These are phyloP conservation scores for Flaveria trinervia DNA, from an alignment of 129 eudicot species.

Conservation along the genomic window DNA sequence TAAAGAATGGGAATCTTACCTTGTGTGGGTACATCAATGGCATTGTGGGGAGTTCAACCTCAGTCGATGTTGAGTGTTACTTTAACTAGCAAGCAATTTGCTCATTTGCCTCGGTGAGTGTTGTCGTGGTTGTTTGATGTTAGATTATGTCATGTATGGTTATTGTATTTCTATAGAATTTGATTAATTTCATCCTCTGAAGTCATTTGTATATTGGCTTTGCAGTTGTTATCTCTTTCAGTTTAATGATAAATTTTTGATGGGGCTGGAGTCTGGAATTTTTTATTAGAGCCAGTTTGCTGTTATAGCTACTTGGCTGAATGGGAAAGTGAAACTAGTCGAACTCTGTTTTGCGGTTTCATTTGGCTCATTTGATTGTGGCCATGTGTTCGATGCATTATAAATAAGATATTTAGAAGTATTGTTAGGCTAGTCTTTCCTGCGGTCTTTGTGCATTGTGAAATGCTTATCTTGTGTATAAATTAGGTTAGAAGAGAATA, in stretches of 20 bases:
- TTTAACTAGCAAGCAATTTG: conserved; percentile 42
- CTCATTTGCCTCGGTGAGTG: conserved; percentile 46
- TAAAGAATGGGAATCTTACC: conserved; percentile 68
- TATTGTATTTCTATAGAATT: neutral
- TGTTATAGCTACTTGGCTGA: conserved; percentile 10
- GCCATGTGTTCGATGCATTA: neutral
- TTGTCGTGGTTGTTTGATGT: neutral
- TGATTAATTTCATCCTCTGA: neutral
- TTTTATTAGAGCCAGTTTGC: conserved; percentile 1
- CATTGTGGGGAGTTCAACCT: conserved; percentile 66
- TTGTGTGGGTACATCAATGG: conserved; percentile 69
- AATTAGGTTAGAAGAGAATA: conserved; percentile 2
- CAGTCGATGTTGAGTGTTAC: conserved; percentile 41
- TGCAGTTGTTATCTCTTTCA: conserved; percentile 13
- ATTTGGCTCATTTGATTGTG: neutral
- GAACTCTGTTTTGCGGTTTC: conserved; percentile 12
- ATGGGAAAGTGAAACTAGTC: neutral
- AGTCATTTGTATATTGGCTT: neutral
- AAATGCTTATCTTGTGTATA: neutral
- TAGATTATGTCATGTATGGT: neutral
- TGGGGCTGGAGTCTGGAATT: neutral
- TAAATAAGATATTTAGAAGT: neutral
- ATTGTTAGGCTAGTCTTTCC: neutral
- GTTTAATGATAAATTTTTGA: no score
- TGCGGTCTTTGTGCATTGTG: neutral